Percentiles rank a stretch among this genome's conserved stretches.
These are phyloP conservation scores for Cokeromyces recurvatus DNA, from an alignment of 371 early-diverging fungal genomes.

Conservation along the genomic window DNA sequence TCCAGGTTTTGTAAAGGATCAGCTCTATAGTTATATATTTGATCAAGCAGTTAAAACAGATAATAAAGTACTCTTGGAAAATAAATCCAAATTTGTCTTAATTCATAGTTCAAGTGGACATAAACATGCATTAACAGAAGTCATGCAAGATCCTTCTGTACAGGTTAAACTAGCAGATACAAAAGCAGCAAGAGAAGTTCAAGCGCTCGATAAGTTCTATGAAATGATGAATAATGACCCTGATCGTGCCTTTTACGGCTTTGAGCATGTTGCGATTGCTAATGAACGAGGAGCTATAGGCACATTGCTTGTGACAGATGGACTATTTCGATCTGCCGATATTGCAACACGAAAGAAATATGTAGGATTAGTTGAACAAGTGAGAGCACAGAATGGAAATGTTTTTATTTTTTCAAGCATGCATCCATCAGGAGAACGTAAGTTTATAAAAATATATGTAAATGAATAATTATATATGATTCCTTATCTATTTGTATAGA, in stretches of 20 bases:
- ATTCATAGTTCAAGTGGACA: constrained; percentile 95
- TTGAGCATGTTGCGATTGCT: constrained; percentile 78
- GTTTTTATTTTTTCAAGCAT: constrained; percentile 87
- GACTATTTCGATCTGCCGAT: constrained; percentile 87
- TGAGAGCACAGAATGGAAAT: constrained; percentile 73
- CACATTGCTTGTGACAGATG: constrained; percentile 86
- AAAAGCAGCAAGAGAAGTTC: constrained; percentile 85
- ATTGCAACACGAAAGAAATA: constrained; percentile 79
- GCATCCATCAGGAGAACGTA: constrained; percentile 93
- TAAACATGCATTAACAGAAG: constrained; percentile 90
- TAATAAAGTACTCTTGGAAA: constrained; percentile 76
- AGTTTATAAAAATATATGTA: constrained; percentile 25
- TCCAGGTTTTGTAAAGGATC: constrained; percentile 94
- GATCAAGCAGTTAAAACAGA: constrained; percentile 82
- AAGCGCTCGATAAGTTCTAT: constrained; percentile 81
- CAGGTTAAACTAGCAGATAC: constrained; percentile 84
- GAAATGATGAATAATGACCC: constrained; percentile 85
- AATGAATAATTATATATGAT: neutral
- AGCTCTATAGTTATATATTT: constrained; percentile 79
- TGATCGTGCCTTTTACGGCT: constrained; percentile 91
- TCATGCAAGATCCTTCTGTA: constrained; percentile 84
- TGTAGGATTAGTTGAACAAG: constrained; percentile 79
- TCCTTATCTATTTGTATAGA: constrained; percentile 38
- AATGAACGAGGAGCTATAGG: constrained; percentile 83
- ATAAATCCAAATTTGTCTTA: constrained; percentile 80